These are phyloP conservation scores for Ogataea hybrid DNA, from an alignment of 1,139 yeast genomes.

Conservation along the genomic window DNA sequence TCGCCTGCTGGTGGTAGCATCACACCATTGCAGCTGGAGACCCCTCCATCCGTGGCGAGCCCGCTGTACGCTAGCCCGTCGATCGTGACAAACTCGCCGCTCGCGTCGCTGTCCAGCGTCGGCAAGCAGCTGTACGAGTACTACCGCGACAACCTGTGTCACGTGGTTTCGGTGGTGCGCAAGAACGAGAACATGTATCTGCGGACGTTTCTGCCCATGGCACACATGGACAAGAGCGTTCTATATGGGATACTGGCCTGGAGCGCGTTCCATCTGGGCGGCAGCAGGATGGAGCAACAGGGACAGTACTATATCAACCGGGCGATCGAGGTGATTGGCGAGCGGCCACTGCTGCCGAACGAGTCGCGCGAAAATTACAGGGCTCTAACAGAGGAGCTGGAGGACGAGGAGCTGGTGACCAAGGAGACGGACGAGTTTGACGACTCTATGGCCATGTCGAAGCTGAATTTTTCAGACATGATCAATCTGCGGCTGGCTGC, in stretches of 20 bases:
- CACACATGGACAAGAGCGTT: slow-evolving; percentile 65
- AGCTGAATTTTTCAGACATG: slow-evolving; percentile 25
- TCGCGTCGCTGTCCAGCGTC: slow-evolving; percentile 37
- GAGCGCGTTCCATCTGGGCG: slow-evolving; percentile 68
- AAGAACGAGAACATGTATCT: slow-evolving; percentile 63
- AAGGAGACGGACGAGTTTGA: slow-evolving; percentile 15
- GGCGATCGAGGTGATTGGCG: slow-evolving; percentile 45
- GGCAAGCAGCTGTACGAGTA: slow-evolving; percentile 59
- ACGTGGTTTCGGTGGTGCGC: slow-evolving; percentile 64
- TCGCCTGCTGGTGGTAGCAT: background rate
- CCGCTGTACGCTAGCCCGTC: slow-evolving; percentile 30
- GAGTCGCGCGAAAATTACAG: slow-evolving; percentile 19
- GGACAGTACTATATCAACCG: slow-evolving; percentile 46
- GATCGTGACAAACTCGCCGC: slow-evolving; percentile 25
- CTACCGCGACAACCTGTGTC: slow-evolving; percentile 59
- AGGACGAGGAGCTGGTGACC: slow-evolving; percentile 23
- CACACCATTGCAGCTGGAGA: background rate
- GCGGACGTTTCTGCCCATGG: slow-evolving; percentile 76
- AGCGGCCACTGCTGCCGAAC: slow-evolving; percentile 28
- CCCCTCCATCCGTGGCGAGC: slow-evolving; percentile 5
- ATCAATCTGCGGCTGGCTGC: slow-evolving; percentile 56
- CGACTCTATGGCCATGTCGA: slow-evolving; percentile 7
- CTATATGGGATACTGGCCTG: slow-evolving; percentile 71
- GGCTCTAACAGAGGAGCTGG: slow-evolving; percentile 14
- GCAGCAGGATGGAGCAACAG: slow-evolving; percentile 36